Evolutionary conservation across 2,329 filamentous ascomycete genomes (phyloP).

Genomic region (Aspergillus japonicus): DNA sequence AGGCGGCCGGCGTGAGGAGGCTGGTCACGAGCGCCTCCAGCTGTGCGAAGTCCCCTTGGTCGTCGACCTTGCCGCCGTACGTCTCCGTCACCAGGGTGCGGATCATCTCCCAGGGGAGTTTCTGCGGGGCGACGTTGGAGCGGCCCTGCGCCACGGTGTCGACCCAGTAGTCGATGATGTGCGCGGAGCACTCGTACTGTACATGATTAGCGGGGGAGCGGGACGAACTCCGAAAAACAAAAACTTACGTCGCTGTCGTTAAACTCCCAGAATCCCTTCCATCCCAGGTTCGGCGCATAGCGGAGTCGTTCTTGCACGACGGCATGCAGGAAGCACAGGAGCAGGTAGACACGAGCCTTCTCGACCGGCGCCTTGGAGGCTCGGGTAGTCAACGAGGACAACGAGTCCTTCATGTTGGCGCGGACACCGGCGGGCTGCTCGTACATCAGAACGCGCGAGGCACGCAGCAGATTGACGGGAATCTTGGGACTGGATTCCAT

Average conservation of each 20-base stretch:
- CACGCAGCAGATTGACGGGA: slow-evolving; percentile 89
- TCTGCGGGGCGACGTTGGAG: slow-evolving; percentile 88
- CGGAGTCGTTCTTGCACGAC: slow-evolving; percentile 92
- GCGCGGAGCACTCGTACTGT: slow-evolving; percentile 94
- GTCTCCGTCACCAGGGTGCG: slow-evolving; percentile 87
- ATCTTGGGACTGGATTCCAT: slow-evolving; percentile 98
- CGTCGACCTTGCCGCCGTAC: slow-evolving; percentile 96
- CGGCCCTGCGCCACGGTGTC: slow-evolving; percentile 77
- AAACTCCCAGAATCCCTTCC: slow-evolving; percentile 99
- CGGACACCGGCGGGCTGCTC: slow-evolving; percentile 95
- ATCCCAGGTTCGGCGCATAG: slow-evolving; percentile 89
- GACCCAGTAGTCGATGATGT: slow-evolving; percentile 94
- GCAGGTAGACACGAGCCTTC: slow-evolving; percentile 81
- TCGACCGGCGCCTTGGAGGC: slow-evolving; percentile 83
- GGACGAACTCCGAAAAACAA: background rate
- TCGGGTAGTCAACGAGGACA: slow-evolving; percentile 75
- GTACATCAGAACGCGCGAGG: slow-evolving; percentile 93
- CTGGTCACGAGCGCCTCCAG: slow-evolving; percentile 71
- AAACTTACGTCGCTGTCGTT: slow-evolving; percentile 94
- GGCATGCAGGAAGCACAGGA: slow-evolving; percentile 92
- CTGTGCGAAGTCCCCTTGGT: slow-evolving; percentile 76
- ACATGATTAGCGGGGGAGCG: slow-evolving; percentile 20
- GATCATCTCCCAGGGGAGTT: slow-evolving; percentile 96
- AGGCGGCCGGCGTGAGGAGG: slow-evolving; percentile 82
- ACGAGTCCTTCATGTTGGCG: slow-evolving; percentile 97